Evolutionary conservation across 1,284 basidiomycete species (phyloP), one percentile per base, ranked within the genome.

Genomic region (Cerioporus squamosus): DNA sequence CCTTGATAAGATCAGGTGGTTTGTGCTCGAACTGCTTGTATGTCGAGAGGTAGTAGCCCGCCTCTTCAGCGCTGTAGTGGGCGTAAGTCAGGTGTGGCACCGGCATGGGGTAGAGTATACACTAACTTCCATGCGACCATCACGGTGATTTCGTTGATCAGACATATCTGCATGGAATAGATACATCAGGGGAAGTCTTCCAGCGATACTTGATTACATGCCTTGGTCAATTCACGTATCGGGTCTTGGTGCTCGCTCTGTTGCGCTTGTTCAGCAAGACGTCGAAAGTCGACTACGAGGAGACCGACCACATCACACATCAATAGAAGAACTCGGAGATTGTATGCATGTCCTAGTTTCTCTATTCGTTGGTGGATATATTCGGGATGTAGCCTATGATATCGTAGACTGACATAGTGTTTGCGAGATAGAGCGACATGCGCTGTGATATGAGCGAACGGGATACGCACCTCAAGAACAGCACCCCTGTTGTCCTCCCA

Each of bases 321-420:
- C 38, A 99, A 81, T 15, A 99, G 81, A n/a, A 99, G 77, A 44
- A 99, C 85, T 42, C 97, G 80, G 1, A 98, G 81, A 52, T 86
- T 91, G 72, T 94, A 99, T 14, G 87, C 84, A 42, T 84, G 83
- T 3, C 88, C 89, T 17, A 99, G 85, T 66, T 90, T 91, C 68
- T 94, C 88, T 59, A 99, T 95, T 3, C 97, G 88, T 44, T 84
- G 83, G 70, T 95, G 92, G 59, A 99, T 90, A 72, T 99, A 99
- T 74, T 99, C 97, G 5, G 97, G 97, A 73, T 99, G 97, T 17
- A 99, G 81, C 24, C 96, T 91, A 69, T 99, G 96, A 67, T 99
- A 99, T 66, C 90, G 91, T 59, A 99, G 75, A 70, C 96, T 98
- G 59, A 36, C n/a, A 6, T n/a, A 42, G 24, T 56, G 18, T 15